Evolutionary conservation across 225 moss, liverwort and hornwort species (phyloP), one percentile per base, ranked within the genome.

Genomic region (Neckera pumila): DNA sequence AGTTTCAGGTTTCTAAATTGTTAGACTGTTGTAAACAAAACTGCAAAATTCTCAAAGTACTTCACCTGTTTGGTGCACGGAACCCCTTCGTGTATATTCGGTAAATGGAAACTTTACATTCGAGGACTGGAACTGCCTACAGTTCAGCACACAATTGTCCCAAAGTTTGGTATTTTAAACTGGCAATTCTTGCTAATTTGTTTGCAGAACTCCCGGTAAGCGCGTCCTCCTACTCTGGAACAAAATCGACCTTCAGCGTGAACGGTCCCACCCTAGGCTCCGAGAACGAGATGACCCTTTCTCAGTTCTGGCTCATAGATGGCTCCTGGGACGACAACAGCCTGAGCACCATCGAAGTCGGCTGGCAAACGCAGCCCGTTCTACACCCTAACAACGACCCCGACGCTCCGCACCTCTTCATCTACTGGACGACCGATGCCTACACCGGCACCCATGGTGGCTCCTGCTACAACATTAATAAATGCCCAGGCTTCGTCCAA

Each of bases 391-490:
- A 18, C 8, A 73, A 87, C 14, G 1, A 45, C 2, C 80, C 79
- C 2, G 34, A 82, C 31, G 79, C 79, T 10, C 90, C 93, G 7
- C 91, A 90, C 12, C 57, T 91, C 56, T 93, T 91, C 70, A 47
- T 90, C 33, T 93, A 38, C 86, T 93, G 91, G 93, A 93, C 91
- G 7, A 69, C 51, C 27, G 42, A 87, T 14, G 86, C 84, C 2
- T 91, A 89, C 80, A 43, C 86, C 4, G 8, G 77, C 11, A 34
- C 14, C 5, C n/a, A n/a, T n/a, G n/a, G n/a, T n/a, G 60, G 60
- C 6, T 27, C 60, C 13, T 89, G 89, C 73, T 91, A 91, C 58
- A 60, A 91, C 51, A 56, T 89, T n/a, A n/a, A n/a, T n/a, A n/a
- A n/a, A n/a, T 89, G 91, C 66, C 13, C 84, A 0, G 91, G 84